phyloP scores from a whole-genome alignment of 78 protist species.

The Chrysochromulina parva region DNA sequence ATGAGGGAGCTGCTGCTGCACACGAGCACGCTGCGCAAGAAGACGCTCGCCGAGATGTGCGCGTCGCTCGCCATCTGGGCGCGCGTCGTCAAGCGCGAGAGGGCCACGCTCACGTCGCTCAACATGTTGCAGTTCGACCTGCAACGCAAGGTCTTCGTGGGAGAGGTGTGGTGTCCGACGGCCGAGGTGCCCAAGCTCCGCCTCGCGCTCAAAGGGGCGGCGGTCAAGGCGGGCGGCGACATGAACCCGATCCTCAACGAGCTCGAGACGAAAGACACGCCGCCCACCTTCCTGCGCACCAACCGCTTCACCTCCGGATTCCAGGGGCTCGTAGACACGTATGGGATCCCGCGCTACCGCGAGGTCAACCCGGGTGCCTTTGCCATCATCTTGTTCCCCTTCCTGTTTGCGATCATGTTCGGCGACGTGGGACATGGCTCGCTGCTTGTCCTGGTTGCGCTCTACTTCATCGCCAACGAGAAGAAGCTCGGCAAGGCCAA shows the following conservation, averaged over 20 bases:
- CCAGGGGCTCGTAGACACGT: conserved; percentile 85
- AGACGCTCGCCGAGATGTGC: no score
- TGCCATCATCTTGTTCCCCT: conserved; percentile 98
- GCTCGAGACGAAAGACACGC: conserved; percentile 58
- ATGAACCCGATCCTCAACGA: conserved; percentile 65
- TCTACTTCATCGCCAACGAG: not conserved
- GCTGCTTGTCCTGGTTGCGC: conserved; percentile 51
- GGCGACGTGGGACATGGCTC: conserved; percentile 99
- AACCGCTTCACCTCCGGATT: conserved; percentile 72
- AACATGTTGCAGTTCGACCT: conserved; percentile 74
- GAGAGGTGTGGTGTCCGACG: conserved; percentile 78
- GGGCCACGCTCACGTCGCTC: conserved; percentile 70
- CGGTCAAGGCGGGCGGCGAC: not conserved
- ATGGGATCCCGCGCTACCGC: conserved; percentile 92
- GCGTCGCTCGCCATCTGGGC: no score
- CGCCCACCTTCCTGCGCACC: conserved; percentile 89
- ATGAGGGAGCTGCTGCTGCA: not conserved
- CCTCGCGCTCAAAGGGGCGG: conserved; percentile 30
- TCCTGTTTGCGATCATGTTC: conserved; percentile 99
- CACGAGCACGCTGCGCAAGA: no score
- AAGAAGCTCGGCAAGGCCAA: no score
- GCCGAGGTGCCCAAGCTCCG: not conserved
- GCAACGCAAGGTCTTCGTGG: conserved; percentile 63
- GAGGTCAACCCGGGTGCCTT: conserved; percentile 93
- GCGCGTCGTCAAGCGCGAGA: conserved; percentile 68